phyloP scores from a whole-genome alignment of 306 rosid genomes.

The Spatholobus suberectus region DNA sequence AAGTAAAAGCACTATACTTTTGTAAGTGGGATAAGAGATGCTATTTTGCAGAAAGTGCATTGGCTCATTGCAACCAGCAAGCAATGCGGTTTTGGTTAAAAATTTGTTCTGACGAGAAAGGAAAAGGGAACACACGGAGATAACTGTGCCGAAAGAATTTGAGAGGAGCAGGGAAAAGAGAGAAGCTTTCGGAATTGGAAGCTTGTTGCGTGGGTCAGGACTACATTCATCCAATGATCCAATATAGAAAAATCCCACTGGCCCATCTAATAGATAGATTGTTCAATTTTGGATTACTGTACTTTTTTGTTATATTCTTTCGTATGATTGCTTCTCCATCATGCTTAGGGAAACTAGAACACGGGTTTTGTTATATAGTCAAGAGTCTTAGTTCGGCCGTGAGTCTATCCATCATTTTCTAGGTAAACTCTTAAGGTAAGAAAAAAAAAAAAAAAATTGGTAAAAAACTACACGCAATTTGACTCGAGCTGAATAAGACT shows the following conservation, averaged over 20 bases:
- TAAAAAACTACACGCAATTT: neutral
- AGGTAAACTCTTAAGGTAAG: conserved; percentile 4
- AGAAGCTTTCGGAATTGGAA: conserved; percentile 43
- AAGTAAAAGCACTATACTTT: conserved; percentile 43
- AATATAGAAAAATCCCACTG: conserved; percentile 33
- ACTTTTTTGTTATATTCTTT: conserved; percentile 32
- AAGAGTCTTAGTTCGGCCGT: conserved; percentile 1
- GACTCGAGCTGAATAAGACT: too few relatives aligned
- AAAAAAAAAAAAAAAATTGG: neutral
- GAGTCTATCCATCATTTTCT: conserved; percentile 38
- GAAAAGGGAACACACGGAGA: conserved; percentile 33
- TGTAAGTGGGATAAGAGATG: conserved; percentile 33
- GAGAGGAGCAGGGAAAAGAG: conserved; percentile 23
- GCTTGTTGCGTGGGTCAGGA: conserved; percentile 41
- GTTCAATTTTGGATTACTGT: conserved; percentile 38
- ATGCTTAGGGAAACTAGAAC: conserved; percentile 38
- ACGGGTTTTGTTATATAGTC: conserved; percentile 33
- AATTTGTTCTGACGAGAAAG: conserved; percentile 41
- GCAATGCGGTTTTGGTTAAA: conserved; percentile 45
- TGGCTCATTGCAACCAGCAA: conserved; percentile 40
- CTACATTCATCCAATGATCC: neutral
- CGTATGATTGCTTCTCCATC: conserved; percentile 41
- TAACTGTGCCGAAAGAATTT: neutral
- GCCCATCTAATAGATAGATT: conserved; percentile 40
- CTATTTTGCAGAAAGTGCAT: conserved; percentile 42